phyloP scores from a whole-genome alignment of 2,329 filamentous ascomycete species.

The Colletotrichum sp. region DNA sequence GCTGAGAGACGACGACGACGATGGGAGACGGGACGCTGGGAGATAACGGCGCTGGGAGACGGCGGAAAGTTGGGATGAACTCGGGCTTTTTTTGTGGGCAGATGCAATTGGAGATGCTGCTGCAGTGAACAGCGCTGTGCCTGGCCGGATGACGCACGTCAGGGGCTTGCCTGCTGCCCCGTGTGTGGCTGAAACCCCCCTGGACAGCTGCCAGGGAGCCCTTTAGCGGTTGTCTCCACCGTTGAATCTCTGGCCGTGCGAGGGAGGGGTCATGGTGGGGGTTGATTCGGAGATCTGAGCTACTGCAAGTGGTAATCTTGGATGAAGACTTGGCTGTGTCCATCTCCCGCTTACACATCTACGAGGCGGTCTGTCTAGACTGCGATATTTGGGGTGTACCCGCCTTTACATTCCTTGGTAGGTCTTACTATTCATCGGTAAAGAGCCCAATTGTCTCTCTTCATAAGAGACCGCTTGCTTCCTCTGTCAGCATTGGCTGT shows the following conservation, averaged over 20 bases:
- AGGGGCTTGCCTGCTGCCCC: conserved; percentile 6
- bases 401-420: neutral
- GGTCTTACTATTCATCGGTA: neutral
- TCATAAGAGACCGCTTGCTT: neutral
- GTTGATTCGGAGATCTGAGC: neutral
- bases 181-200: conserved; percentile 11
- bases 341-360: conserved; percentile 12
- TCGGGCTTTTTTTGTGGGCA: conserved; percentile 6
- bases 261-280: conserved; percentile 15
- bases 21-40: neutral
- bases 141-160: conserved; percentile 19
- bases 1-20: neutral
- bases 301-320: conserved; percentile 1
- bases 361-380: neutral
- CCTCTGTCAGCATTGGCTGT: neutral
- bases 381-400: neutral
- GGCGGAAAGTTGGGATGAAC: conserved; percentile 8
- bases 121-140: neutral
- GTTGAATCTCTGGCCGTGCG: neutral
- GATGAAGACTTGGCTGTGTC: conserved; percentile 6
- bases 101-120: neutral
- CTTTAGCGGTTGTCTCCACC: conserved; percentile 10
- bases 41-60: neutral
- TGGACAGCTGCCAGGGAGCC: neutral
- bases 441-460: neutral